A percentile compares a stretch with the other conserved stretches of the same genome.
These are phyloP conservation scores for Durotheca rogersii DNA, from an alignment of 495 filamentous ascomycete species.

Conservation along the genomic window DNA sequence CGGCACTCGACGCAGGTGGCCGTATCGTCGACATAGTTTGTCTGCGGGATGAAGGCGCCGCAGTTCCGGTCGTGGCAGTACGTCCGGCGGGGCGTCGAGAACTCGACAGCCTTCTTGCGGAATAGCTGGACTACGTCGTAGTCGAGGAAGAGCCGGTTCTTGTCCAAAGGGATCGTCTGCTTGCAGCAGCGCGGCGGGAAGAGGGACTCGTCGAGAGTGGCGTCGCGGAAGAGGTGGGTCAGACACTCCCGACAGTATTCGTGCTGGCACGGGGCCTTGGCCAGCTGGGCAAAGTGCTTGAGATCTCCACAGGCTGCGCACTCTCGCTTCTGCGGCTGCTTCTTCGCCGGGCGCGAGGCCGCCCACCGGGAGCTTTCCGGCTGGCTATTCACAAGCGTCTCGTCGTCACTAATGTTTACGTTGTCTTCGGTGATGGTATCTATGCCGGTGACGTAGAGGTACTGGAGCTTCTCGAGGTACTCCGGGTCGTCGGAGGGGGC, in stretches of 20 bases:
- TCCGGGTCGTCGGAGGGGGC: not conserved
- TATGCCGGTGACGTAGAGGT: constrained; percentile 4
- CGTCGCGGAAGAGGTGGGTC: constrained; percentile 38
- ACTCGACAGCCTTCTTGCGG: constrained; percentile 46
- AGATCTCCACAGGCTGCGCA: constrained; percentile 21
- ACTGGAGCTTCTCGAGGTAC: constrained; percentile 5
- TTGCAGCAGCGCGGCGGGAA: constrained; percentile 57
- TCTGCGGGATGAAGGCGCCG: constrained; percentile 51
- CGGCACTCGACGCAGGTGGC: constrained; percentile 46
- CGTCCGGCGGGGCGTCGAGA: constrained; percentile 43
- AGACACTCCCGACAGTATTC: constrained; percentile 52
- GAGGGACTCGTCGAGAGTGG: constrained; percentile 48
- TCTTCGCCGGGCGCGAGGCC: constrained; percentile 8
- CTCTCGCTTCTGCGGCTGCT: not conserved
- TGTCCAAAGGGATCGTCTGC: constrained; percentile 41
- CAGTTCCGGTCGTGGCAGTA: constrained; percentile 51
- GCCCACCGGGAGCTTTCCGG: constrained; percentile 30
- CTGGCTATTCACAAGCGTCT: not conserved
- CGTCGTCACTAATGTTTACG: not conserved
- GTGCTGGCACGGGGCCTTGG: constrained; percentile 40
- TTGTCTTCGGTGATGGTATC: not conserved
- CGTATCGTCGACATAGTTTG: constrained; percentile 20
- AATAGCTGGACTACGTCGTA: constrained; percentile 33
- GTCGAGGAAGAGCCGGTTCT: constrained; percentile 33
- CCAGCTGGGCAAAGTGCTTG: constrained; percentile 1